Evolutionary conservation across 2,329 filamentous ascomycete species (phyloP), one percentile per base, ranked within the genome.

Genomic region (Phialemonium atrogriseum): DNA sequence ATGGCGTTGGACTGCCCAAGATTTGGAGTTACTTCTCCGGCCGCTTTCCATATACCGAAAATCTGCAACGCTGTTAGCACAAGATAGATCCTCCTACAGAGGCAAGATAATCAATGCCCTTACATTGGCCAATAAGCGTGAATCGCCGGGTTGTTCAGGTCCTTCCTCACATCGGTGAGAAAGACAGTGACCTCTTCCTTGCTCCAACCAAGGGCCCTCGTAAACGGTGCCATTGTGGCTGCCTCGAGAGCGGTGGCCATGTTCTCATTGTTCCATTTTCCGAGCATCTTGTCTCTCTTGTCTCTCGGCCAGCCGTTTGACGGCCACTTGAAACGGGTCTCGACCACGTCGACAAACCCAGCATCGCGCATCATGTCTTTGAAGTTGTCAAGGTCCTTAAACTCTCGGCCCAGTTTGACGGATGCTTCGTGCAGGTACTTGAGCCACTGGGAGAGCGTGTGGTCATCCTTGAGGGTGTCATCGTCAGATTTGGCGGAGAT

Each of bases 141-240:
- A 10, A 30, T 30, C 5, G 11, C 17, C 11, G 6, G 18, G 15
- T 30, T 21, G 3, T 21, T n/a, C 28, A 30, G 22, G 14, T 30
- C 28, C 20, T 21, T 3, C 10, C 28, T 22, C 28, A 30, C 28
- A 5, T n/a, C 28, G 11, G 38, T 34, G 24, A 44, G 36, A 20
- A 48, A 48, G 10, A 40, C 42, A 30, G 38, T 30, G 4, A 45
- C 45, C 24, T 46, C 40, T 20, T 45, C 40, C 16, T 40, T 35
- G n/a, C 39, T 34, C 46, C 48, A 51, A 6, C 42, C 40, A 25
- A 46, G 34, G 10, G 41, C 45, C 8, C 41, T 36, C 13, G 46
- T 50, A 27, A 50, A 45, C 10, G 46, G 33, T 13, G 43, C 43
- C 13, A 51, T 32, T n/a, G 45, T 46, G 24, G 47, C 41, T 11